phyloP scores from a whole-genome alignment of 2,329 filamentous ascomycete species.

The Coleophoma eucalyptorum region DNA sequence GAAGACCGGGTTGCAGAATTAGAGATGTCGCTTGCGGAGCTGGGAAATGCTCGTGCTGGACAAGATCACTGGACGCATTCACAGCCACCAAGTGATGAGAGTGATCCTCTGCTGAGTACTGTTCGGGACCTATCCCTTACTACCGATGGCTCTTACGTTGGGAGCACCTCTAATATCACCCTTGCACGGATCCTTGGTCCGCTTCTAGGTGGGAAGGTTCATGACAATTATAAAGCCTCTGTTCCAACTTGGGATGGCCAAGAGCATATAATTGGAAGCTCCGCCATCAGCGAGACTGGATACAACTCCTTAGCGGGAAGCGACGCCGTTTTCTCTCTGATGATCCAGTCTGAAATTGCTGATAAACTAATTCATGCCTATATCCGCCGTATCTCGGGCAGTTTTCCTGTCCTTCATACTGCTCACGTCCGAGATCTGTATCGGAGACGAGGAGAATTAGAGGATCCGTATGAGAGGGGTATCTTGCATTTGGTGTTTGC shows the following conservation, averaged over 20 bases:
- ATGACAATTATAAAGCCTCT: background rate
- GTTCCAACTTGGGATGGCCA: background rate
- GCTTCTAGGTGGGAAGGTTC: slow-evolving; percentile 1
- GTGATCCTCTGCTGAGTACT: slow-evolving; percentile 6
- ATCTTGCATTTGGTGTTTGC: slow-evolving; percentile 6
- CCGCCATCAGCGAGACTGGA: slow-evolving; percentile 1
- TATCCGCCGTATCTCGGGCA: slow-evolving; percentile 3
- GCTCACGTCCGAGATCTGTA: slow-evolving; percentile 4
- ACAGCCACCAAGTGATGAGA: background rate
- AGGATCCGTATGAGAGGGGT: slow-evolving; percentile 5
- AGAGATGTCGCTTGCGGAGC: slow-evolving; percentile 2
- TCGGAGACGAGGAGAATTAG: slow-evolving; percentile 1
- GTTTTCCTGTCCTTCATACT: slow-evolving; percentile 6
- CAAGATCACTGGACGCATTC: slow-evolving; percentile 7
- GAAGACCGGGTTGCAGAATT: slow-evolving; percentile 11
- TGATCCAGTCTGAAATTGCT: background rate
- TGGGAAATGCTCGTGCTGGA: slow-evolving; percentile 3
- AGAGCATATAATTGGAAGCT: background rate
- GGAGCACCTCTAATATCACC: slow-evolving; percentile 5
- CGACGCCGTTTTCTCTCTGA: background rate
- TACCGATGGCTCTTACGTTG: slow-evolving; percentile 5
- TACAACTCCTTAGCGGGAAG: background rate
- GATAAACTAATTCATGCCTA: slow-evolving; percentile 6
- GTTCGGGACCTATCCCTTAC: slow-evolving; percentile 7
- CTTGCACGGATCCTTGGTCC: slow-evolving; percentile 5